Percentiles rank a stretch among this genome's conserved stretches.
Evolutionary conservation across 257 asterid species (phyloP).

Genomic region (Przewalskia tangutica): DNA sequence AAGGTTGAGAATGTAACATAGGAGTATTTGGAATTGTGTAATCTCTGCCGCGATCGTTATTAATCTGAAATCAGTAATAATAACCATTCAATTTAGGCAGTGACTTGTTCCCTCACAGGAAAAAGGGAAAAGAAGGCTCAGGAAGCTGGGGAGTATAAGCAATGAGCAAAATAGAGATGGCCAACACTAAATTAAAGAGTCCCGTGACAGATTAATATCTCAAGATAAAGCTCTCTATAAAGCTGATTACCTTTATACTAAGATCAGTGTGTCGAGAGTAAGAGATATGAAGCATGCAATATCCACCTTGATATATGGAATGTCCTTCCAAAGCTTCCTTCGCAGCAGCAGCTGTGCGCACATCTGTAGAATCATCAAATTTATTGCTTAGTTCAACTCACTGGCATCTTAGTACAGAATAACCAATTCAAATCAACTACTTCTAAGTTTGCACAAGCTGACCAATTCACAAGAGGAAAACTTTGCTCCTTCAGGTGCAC

Average conservation of each 20-base stretch:
- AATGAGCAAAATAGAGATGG: background rate
- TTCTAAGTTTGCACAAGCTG: background rate
- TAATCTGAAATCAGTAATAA: slow-evolving; percentile 48
- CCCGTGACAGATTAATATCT: background rate
- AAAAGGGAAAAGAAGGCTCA: background rate
- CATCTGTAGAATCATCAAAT: slow-evolving; percentile 45
- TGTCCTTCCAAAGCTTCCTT: slow-evolving; percentile 98
- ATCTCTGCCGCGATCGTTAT: slow-evolving; percentile 88
- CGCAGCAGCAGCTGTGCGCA: slow-evolving; percentile 86
- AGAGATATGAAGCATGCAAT: slow-evolving; percentile 91
- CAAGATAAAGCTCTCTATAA: background rate
- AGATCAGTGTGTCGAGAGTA: slow-evolving; percentile 98
- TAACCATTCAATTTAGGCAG: background rate
- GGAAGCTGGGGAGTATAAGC: background rate
- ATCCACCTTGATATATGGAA: slow-evolving; percentile 97
- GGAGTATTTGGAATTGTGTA: slow-evolving; percentile 65
- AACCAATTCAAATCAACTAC: background rate
- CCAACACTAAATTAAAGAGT: background rate
- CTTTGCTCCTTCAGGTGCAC: background rate
- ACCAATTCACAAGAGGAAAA: background rate
- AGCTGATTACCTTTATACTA: slow-evolving; percentile 64
- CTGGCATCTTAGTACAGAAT: background rate
- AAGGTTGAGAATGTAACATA: slow-evolving; percentile 52
- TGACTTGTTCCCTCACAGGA: background rate
- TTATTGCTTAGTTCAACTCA: background rate